phyloP scores from a whole-genome alignment of 139 green algal genomes.

The Chlamydomonas incerta region DNA sequence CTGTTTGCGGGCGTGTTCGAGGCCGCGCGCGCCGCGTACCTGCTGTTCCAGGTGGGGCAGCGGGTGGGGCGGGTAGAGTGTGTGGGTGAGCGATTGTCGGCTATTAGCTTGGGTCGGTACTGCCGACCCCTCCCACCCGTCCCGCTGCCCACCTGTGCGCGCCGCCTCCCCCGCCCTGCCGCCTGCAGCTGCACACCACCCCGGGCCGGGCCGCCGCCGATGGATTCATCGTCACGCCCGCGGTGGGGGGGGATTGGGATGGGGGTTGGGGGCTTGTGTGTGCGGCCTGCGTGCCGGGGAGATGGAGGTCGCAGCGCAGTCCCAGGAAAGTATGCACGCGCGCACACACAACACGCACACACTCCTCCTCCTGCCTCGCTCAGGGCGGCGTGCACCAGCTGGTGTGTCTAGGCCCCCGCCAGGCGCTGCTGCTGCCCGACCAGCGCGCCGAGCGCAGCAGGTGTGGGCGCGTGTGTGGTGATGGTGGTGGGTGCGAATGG shows the following conservation, averaged over 20 bases:
- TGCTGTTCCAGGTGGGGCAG: slow-evolving; percentile 68
- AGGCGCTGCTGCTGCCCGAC: slow-evolving; percentile 35
- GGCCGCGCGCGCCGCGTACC: slow-evolving; percentile 56
- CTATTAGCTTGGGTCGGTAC: too few relatives aligned
- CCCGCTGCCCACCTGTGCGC: not conserved
- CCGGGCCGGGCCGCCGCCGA: not conserved
- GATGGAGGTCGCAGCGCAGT: too few relatives aligned
- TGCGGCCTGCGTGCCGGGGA: too few relatives aligned
- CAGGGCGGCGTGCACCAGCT: not conserved
- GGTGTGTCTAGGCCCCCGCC: not conserved
- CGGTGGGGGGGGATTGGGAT: not conserved
- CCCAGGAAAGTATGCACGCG: too few relatives aligned
- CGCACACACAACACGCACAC: too few relatives aligned
- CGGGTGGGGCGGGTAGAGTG: too few relatives aligned
- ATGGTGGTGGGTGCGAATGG: not conserved
- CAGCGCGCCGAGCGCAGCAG: slow-evolving; percentile 24
- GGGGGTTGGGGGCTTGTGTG: too few relatives aligned
- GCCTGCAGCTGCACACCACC: slow-evolving; percentile 21
- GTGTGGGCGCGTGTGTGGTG: not conserved
- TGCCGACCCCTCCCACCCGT: too few relatives aligned
- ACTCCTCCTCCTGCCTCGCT: too few relatives aligned
- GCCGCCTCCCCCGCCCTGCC: not conserved
- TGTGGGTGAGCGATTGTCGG: too few relatives aligned
- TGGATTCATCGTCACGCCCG: slow-evolving; percentile 5
- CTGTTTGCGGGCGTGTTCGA: slow-evolving; percentile 68